Conservation (phyloP, 1,284 basidiomycete species). For the Trichosporon ovoides region DNA sequence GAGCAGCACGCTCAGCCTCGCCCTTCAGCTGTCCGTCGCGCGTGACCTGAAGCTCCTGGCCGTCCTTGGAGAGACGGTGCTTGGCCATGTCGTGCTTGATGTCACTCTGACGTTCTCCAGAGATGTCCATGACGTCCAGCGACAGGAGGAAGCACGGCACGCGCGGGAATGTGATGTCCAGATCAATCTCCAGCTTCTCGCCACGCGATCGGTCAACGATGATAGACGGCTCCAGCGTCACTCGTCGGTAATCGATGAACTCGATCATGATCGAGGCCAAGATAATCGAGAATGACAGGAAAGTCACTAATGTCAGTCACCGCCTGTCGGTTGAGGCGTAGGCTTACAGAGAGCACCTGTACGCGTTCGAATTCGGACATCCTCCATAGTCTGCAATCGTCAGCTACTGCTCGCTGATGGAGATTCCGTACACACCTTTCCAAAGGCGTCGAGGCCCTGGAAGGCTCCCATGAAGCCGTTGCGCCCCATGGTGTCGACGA, state of each 20-base stretch:
- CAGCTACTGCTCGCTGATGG: background rate
- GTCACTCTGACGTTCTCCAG: conserved; percentile 87
- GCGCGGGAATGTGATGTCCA: conserved; percentile 93
- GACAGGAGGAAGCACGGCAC: conserved; percentile 97
- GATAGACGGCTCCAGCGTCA: conserved; percentile 81
- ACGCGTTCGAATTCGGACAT: conserved; percentile 94
- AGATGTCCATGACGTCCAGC: conserved; percentile 96
- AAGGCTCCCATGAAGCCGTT: conserved; percentile 47
- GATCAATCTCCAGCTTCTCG: conserved; percentile 82
- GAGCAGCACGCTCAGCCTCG: conserved; percentile 74
- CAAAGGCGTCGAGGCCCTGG: conserved; percentile 82
- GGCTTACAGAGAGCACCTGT: conserved; percentile 80
- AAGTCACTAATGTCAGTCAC: conserved; percentile 63
- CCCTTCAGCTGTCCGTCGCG: conserved; percentile 60
- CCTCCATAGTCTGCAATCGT: conserved; percentile 75
- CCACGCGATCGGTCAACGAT: conserved; percentile 89
- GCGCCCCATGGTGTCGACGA: conserved; percentile 40
- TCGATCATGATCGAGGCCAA: conserved; percentile 85
- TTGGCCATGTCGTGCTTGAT: conserved; percentile 85
- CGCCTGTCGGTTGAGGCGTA: conserved; percentile 4
- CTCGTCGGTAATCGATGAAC: conserved; percentile 87
- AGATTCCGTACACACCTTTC: conserved; percentile 63
- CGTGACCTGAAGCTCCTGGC: conserved; percentile 55
- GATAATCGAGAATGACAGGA: conserved; percentile 88
- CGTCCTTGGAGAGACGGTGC: conserved; percentile 64